These are phyloP conservation scores for Musa balbisiana DNA, from an alignment of 202 grass and related monocot genomes.

Conservation along the genomic window DNA sequence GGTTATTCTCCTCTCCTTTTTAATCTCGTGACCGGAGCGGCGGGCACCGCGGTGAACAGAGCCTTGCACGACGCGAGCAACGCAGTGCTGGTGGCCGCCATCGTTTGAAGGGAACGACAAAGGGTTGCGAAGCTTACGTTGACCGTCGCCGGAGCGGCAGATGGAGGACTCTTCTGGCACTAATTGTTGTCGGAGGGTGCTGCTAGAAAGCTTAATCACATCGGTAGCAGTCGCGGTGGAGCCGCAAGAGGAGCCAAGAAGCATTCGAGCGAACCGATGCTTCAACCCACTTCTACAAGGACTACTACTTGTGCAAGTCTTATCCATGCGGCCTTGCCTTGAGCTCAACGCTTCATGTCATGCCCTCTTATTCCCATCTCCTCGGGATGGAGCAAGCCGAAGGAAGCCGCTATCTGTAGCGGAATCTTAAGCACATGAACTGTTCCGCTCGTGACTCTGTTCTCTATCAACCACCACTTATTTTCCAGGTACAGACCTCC, in stretches of 20 bases:
- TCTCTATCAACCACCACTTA: too few relatives aligned
- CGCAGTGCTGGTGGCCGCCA: background rate
- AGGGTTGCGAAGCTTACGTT: too few relatives aligned
- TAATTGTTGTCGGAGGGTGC: background rate
- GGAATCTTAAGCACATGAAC: too few relatives aligned
- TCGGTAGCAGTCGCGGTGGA: background rate
- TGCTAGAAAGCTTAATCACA: background rate
- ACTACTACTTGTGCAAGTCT: background rate
- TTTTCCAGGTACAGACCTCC: too few relatives aligned
- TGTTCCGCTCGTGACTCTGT: too few relatives aligned
- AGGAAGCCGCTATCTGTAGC: too few relatives aligned
- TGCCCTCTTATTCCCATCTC: too few relatives aligned
- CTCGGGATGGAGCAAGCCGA: too few relatives aligned
- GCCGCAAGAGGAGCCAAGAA: background rate
- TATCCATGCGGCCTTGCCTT: background rate
- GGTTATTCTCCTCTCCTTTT: background rate
- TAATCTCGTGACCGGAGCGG: too few relatives aligned
- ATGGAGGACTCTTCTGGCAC: background rate
- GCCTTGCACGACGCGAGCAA: background rate
- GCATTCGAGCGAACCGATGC: slow-evolving; percentile 6
- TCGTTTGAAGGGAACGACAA: too few relatives aligned
- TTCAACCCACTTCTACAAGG: background rate
- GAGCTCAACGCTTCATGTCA: too few relatives aligned
- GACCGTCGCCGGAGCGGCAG: background rate
- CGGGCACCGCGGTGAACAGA: background rate